Evolutionary conservation across 2,329 filamentous ascomycete genomes (phyloP), one percentile per base, ranked within the genome.

Genomic region (Pseudogymnoascus sp.): DNA sequence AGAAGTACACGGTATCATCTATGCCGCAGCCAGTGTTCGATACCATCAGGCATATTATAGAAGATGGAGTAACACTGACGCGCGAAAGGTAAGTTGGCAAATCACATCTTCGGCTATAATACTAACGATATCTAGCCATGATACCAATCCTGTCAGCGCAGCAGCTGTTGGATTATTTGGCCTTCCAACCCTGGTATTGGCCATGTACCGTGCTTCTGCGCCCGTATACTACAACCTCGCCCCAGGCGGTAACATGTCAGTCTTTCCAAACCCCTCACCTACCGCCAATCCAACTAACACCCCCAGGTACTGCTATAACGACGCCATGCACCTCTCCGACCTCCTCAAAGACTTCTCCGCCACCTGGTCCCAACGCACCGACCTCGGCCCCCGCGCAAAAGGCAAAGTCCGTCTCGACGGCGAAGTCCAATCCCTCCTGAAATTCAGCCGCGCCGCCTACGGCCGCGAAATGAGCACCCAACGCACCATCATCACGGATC

Each of bases 1-100:
- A 99, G 76, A 89, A 83, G 1, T 99, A 96, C 74, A 90, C 87
- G 64, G 89, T 96, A 61, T 97, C 93, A 0, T 89, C 89, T 2
- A 88, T 97, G 73, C 93, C 95, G 0, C 87, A 91, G 66, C 84
- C 87, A 3, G 86, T 97, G 11, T 79, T 93, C 18, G 80, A 84
- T 16, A 80, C 90, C 29, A 85, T 93, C 62, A 77, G 80, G 21
- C 71, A 78, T 11, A 81, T 87, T 29, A 73, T 83, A 66, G 82
- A 87, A 65, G 86, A 89, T 67, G 86, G 80, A 1, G 82, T 83
- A 8, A 80, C 78, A 0, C 76, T 93, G 57, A 84, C 84, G 23
- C 71, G 80, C 42, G 75, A 83, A 67, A 73, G 76, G 79, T 78
- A 76, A 71, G 77, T 73, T 61, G 39, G 26, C 21, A 45, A 8